Base-by-base conservation (phyloP, 768 basidiomycete species). In the Tulasnella sp. region DNA sequence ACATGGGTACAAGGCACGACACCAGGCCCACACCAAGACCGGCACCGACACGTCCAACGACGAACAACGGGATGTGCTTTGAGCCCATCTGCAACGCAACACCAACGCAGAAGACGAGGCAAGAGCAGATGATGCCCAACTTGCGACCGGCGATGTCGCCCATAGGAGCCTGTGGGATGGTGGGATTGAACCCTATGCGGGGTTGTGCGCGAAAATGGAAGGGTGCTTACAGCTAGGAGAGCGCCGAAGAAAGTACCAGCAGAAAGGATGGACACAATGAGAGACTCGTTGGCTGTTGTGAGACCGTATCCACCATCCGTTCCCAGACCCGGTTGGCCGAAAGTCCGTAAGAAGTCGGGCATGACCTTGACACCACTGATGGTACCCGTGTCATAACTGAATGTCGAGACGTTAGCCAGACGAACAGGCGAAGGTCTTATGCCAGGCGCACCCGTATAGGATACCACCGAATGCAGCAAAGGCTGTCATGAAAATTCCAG, bases 11-110 rank as follows among this genome's bases (percentile, higher is more conserved):
- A 67, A 88, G 74, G 65, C 77, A 78, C 24, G 86, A 88, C 42
- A 89, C 80, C 69, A 88, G 76, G 64, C 89, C 82, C 67, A 92
- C 86, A 70, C 88, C 88, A 60, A 86, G 67, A 68, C 89, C 89
- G 44, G 88, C 88, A 61, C 88, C 73, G 56, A 88, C 76, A 74
- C 88, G 86, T 62, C 88, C 88, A 52, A 78, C 71, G 61, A 83
- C 77, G 70, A 88, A 86, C 55, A 81, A 74, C 13, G 78, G 73
- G 41, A 85, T 69, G 29, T 69, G 72, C 1, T 70, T 73, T 0
- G 80, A 70, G 26, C 42, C 44, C n/a, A 29, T 15, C 59, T 88
- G 86, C 72, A 88, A 75, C 29, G 80, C 74, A 51, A 84, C 76
- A 72, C 88, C 88, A 55, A 81, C 58, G 47, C 66, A 70, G 76